A percentile compares a stretch with the other conserved stretches of the same genome.
These are phyloP conservation scores for Tribonema minus DNA, from an alignment of 108 stramenopile genomes.

Conservation along the genomic window DNA sequence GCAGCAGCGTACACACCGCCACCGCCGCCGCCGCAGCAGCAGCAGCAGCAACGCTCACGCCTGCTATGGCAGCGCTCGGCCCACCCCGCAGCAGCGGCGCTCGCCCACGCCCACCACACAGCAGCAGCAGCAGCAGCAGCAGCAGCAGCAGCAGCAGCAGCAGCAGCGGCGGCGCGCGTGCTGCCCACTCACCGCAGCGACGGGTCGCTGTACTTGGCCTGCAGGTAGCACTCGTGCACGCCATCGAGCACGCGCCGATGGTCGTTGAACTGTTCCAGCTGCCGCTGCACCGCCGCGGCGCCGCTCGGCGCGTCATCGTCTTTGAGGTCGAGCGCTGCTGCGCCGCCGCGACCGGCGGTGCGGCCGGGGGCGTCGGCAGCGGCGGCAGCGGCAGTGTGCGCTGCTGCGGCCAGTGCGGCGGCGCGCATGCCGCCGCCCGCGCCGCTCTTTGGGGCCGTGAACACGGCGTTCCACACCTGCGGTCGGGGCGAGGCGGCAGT, in stretches of 20 bases:
- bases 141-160: no score
- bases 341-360: not conserved
- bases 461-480: not conserved
- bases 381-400: not conserved
- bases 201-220: constrained; percentile 37
- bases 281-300: not conserved
- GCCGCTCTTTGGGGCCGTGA: not conserved
- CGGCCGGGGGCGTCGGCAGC: not conserved
- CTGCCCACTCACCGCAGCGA: constrained; percentile 3
- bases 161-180: no score
- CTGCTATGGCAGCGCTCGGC: no score
- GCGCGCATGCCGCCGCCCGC: not conserved
- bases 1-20: no score
- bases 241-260: constrained; percentile 30
- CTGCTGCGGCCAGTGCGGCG: not conserved
- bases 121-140: no score
- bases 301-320: no score
- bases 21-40: no score
- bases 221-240: constrained; percentile 34
- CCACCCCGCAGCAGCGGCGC: no score
- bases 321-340: no score
- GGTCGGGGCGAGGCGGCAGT: not conserved
- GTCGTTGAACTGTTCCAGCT: constrained; percentile 24
- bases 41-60: no score
- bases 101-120: no score